Evolutionary conservation across 2,329 filamentous ascomycete genomes (phyloP), one percentile per base, ranked within the genome.

Genomic region (Teratosphaeria destructans): DNA sequence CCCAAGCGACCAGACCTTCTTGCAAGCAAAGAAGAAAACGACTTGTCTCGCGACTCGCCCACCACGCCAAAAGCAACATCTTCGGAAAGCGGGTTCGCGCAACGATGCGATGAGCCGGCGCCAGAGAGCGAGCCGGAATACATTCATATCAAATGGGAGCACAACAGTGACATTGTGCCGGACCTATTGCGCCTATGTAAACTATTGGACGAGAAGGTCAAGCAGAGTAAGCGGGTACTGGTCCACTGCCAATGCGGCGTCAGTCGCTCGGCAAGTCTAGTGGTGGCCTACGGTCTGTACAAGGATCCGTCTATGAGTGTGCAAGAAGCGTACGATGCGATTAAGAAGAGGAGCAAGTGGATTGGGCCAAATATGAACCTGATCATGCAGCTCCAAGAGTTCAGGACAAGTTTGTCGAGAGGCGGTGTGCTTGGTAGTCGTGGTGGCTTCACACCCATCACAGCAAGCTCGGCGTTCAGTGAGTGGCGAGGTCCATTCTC

Each of bases 321-420:
- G 57, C 91, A 93, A 68, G 88, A 93, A 71, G 88, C 89, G 2
- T 94, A 94, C 70, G 85, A 90, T 70, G 82, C 85, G 2, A 89
- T 90, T 2, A 90, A 95, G 74, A 81, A 83, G 58, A 88, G 88
- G 75, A 94, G 89, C 73, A 85, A 82, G 69, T 95, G 90, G 89
- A 93, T 95, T 66, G 91, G 89, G 60, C 89, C 89, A 0, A 95
- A 95, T 73, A 95, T 95, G 90, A 89, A 89, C 65, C 79, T 95
- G 65, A 91, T 95, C 81, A 94, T 94, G 79, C 91, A 90, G 65
- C 77, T 95, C 55, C 89, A 92, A 71, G 89, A 93, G 68, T 93
- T 92, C 70, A 81, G 62, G 73, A 82, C 65, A 71, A 81, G 68
- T 75, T 79, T 72, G 3, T 63, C 68, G 12, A 63, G 68, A 14